Conservation (phyloP, 129 eudicot species). For the Tanacetum coccineum region DNA sequence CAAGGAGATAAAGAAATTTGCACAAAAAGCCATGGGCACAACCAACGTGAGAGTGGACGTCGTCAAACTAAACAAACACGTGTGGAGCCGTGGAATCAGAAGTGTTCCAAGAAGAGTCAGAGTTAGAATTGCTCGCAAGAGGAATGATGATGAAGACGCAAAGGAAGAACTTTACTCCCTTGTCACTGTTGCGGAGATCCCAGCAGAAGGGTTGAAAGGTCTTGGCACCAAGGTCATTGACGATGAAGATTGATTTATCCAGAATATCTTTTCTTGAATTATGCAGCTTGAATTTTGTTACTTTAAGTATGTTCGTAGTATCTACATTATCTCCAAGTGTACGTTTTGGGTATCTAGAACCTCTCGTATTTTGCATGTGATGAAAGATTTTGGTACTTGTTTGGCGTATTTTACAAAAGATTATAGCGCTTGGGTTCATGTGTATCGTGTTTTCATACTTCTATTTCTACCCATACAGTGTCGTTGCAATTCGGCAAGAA, state of each 20-base stretch:
- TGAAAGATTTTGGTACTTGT: background rate
- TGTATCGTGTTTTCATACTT: too few species aligned
- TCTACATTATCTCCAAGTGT: slow-evolving; percentile 5
- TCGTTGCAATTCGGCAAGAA: background rate
- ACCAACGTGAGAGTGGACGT: slow-evolving; percentile 69
- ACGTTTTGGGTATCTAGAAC: slow-evolving; percentile 18
- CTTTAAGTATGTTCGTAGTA: slow-evolving; percentile 16
- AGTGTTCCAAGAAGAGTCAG: slow-evolving; percentile 75
- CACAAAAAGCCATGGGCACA: slow-evolving; percentile 71
- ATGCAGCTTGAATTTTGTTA: slow-evolving; percentile 19
- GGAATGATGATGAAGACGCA: slow-evolving; percentile 73
- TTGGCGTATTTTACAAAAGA: too few species aligned
- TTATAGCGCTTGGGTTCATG: too few species aligned
- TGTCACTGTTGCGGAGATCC: slow-evolving; percentile 64
- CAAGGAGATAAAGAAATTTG: slow-evolving; percentile 61
- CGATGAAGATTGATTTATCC: slow-evolving; percentile 44
- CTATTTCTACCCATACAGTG: background rate
- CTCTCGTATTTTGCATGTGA: background rate
- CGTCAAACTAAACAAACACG: slow-evolving; percentile 66
- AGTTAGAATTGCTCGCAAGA: slow-evolving; percentile 69
- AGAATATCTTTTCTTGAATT: slow-evolving; percentile 8
- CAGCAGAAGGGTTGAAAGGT: slow-evolving; percentile 58
- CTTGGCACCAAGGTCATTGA: slow-evolving; percentile 61
- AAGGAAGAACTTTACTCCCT: slow-evolving; percentile 78
- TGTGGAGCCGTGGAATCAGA: slow-evolving; percentile 71